Base-by-base conservation (phyloP, 1,284 basidiomycete genomes). In the Ustilago cynodontis region DNA sequence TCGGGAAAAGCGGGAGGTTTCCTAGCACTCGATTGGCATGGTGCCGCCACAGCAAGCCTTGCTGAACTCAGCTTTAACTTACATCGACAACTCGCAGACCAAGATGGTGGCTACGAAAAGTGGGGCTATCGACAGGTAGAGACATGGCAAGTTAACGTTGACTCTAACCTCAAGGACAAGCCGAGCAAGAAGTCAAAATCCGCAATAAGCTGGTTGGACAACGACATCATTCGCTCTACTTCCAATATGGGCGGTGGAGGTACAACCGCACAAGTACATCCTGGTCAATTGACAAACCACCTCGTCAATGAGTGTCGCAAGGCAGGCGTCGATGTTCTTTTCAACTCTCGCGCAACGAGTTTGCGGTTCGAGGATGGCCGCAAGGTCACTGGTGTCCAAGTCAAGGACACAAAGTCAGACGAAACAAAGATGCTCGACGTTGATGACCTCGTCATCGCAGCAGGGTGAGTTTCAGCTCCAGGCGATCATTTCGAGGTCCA, bases 1-100 rank as follows among this genome's bases (percentile, higher is more conserved):
- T 93, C 91, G 0, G 95, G 95, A 6, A 96, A 96, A 85, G 93
- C 93, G 0, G 95, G 94, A 2, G 95, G 95, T 0, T 91, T 98
- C n/a, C 89, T 98, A 24, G 94, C 95, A 0, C 89, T 90, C 62
- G 92, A 94, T 82, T 92, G 91, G 91, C 90, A 91, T 45, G 85
- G 77, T 52, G 64, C 81, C 13, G 64, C 77, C 2, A 87, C 86
- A 2, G 62, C 85, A 43, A 87, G 88, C 41, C 88, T 96, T 20
- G 92, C 92, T 6, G 87, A 89, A 47, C 88, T 95, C 51, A 94
- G 93, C 7, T 97, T 92, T 84, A 83, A 88, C 8, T 91, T 97
- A 77, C 94, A 97, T 85, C 89, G 91, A 71, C 89, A 90, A 50
- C 89, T 98, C 10, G 93, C 94, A 0, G 86, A 91, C 59, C 89